Evolutionary conservation across 2,329 filamentous ascomycete genomes (phyloP).

Genomic region (Purpureocillium lavendulum): DNA sequence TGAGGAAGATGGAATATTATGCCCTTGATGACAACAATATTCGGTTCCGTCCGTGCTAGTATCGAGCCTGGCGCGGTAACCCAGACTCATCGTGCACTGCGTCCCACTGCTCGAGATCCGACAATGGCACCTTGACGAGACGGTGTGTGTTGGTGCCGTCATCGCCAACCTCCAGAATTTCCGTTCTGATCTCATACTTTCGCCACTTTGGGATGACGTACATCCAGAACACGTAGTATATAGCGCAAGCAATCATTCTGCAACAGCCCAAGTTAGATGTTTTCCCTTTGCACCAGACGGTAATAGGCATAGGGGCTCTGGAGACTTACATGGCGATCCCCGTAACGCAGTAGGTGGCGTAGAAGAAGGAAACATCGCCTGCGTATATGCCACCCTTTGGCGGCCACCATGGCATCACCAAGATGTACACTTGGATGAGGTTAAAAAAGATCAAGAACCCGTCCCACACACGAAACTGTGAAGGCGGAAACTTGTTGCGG

Average conservation of each 20-base stretch:
- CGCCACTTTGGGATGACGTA: constrained; percentile 41
- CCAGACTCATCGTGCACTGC: constrained; percentile 28
- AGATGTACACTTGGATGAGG: constrained; percentile 49
- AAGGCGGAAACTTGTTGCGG: constrained; percentile 34
- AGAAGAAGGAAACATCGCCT: constrained; percentile 66
- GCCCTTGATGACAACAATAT: too few relatives aligned
- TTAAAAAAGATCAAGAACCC: constrained; percentile 50
- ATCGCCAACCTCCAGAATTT: constrained; percentile 41
- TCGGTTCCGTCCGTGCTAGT: too few relatives aligned
- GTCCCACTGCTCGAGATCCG: constrained; percentile 48
- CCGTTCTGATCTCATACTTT: constrained; percentile 47
- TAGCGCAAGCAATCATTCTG: constrained; percentile 41
- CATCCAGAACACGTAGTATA: constrained; percentile 55
- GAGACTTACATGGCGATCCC: constrained; percentile 54
- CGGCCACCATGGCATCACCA: constrained; percentile 67
- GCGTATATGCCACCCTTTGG: constrained; percentile 49
- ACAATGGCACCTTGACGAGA: constrained; percentile 44
- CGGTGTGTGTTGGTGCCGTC: constrained; percentile 33
- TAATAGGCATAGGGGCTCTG: neutral
- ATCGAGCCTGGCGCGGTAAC: too few relatives aligned
- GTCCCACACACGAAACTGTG: constrained; percentile 53
- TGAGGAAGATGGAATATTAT: too few relatives aligned
- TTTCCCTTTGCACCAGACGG: too few relatives aligned
- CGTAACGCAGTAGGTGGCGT: constrained; percentile 58
- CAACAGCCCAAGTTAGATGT: too few relatives aligned